Evolutionary conservation across 345 rosid species (phyloP).

Genomic region (Corchorus olitorius): DNA sequence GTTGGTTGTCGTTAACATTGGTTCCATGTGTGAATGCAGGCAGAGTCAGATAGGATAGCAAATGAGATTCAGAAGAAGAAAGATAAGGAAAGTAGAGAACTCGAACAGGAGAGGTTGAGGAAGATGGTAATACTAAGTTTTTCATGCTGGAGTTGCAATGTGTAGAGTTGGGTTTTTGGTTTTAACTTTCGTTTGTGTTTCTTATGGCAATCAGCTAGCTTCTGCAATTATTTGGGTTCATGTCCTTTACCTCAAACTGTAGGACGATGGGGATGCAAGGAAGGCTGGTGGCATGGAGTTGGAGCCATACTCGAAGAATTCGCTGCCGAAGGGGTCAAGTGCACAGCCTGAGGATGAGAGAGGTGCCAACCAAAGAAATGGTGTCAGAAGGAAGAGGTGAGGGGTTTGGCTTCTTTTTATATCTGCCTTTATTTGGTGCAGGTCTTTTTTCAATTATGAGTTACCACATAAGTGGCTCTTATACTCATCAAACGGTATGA

Average conservation of each 20-base stretch:
- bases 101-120: constrained; percentile 49
- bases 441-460: neutral
- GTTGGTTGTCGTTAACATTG: constrained; percentile 17
- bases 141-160: constrained; percentile 69
- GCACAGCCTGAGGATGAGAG: constrained; percentile 46
- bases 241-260: constrained; percentile 99
- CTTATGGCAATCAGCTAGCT: constrained; percentile 91
- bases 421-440: neutral
- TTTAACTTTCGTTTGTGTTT: constrained; percentile 77
- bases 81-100: constrained; percentile 62
- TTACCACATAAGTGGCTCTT: neutral
- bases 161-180: constrained; percentile 45
- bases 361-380: constrained; percentile 55
- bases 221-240: constrained; percentile 99
- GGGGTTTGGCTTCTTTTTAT: constrained; percentile 3
- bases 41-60: constrained; percentile 56
- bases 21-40: constrained; percentile 46
- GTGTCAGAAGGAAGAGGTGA: constrained; percentile 60
- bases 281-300: constrained; percentile 44
- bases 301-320: constrained; percentile 45
- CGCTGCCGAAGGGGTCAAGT: constrained; percentile 39
- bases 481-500: too few relatives aligned
- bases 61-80: constrained; percentile 67
- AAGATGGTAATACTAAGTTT: constrained; percentile 74
- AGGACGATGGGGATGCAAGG: constrained; percentile 69